A percentile compares a stretch with the other conserved stretches of the same genome.
Conservation (phyloP, 805 yeast species). For the Candida silvicultrix region DNA sequence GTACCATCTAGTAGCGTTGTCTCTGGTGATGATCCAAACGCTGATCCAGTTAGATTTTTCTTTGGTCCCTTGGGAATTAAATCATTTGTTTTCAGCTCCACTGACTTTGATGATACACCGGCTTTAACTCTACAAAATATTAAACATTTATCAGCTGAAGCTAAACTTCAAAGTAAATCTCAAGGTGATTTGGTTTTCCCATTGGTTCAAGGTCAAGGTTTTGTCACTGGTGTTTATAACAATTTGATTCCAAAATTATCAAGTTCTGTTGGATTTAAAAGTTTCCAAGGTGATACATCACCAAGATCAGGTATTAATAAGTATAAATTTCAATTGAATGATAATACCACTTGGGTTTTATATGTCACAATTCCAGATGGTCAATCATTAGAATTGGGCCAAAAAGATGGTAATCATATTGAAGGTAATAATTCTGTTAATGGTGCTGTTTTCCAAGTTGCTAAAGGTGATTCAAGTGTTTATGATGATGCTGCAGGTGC, state of each 20-base stretch:
- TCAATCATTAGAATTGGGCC: constrained; percentile 25
- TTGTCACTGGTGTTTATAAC: constrained; percentile 61
- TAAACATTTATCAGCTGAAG: constrained; percentile 29
- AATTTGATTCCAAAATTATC: constrained; percentile 46
- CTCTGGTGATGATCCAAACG: constrained; percentile 56
- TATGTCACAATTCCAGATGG: constrained; percentile 46
- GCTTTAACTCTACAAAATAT: constrained; percentile 24
- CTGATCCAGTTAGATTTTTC: constrained; percentile 49
- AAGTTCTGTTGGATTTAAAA: constrained; percentile 61
- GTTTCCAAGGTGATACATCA: constrained; percentile 33
- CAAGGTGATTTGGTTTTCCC: constrained; percentile 46
- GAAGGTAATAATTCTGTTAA: constrained; percentile 36
- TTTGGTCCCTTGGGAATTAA: constrained; percentile 64
- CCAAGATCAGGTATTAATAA: constrained; percentile 40
- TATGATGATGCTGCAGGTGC: constrained; percentile 62
- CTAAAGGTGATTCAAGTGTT: constrained; percentile 36
- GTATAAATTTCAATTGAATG: constrained; percentile 47
- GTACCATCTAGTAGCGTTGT: constrained; percentile 54
- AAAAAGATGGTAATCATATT: constrained; percentile 30
- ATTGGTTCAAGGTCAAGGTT: constrained; percentile 77
- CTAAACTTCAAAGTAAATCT: constrained; percentile 18
- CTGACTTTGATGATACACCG: constrained; percentile 29
- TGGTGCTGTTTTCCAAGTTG: constrained; percentile 54
- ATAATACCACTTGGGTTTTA: constrained; percentile 59
- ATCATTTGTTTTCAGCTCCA: constrained; percentile 47